A percentile compares a stretch with the other conserved stretches of the same genome.
phyloP scores from a whole-genome alignment of 352 stramenopile species.

The Phytophthora quininea region DNA sequence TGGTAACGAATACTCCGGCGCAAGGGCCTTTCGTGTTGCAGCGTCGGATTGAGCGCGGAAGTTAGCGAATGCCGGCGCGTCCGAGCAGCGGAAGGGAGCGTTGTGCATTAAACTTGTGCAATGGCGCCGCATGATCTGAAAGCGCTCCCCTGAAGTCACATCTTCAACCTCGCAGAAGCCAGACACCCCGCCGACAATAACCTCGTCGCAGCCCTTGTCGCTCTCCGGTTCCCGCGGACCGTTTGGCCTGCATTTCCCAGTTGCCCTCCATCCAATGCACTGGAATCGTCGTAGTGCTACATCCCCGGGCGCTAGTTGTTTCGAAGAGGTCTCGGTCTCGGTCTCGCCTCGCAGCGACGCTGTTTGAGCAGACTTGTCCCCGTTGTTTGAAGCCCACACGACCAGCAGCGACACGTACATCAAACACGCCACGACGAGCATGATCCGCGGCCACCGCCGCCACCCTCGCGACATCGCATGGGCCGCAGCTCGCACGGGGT shows the following conservation, averaged over 20 bases:
- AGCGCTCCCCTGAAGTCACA: constrained; percentile 29
- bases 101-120: constrained; percentile 40
- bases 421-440: constrained; percentile 8
- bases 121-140: constrained; percentile 37
- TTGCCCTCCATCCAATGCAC: constrained; percentile 33
- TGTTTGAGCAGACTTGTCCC: neutral
- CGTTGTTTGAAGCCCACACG: constrained; percentile 17
- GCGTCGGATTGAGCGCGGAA: constrained; percentile 32
- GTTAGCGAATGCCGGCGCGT: constrained; percentile 43
- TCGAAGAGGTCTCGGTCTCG: neutral
- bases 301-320: constrained; percentile 10
- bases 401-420: constrained; percentile 24
- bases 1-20: constrained; percentile 19
- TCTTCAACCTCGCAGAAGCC: constrained; percentile 47
- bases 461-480: constrained; percentile 4
- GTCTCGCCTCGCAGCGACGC: neutral
- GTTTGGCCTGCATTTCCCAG: constrained; percentile 27
- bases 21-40: constrained; percentile 23
- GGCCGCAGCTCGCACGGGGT: constrained; percentile 5
- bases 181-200: constrained; percentile 27
- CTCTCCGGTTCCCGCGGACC: constrained; percentile 25
- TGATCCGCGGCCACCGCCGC: constrained; percentile 16
- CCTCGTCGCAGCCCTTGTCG: constrained; percentile 24
- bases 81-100: constrained; percentile 46
- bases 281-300: constrained; percentile 13